phyloP scores from a whole-genome alignment of 2,329 filamentous ascomycete genomes.

The Aspergillus quadrilineatus region DNA sequence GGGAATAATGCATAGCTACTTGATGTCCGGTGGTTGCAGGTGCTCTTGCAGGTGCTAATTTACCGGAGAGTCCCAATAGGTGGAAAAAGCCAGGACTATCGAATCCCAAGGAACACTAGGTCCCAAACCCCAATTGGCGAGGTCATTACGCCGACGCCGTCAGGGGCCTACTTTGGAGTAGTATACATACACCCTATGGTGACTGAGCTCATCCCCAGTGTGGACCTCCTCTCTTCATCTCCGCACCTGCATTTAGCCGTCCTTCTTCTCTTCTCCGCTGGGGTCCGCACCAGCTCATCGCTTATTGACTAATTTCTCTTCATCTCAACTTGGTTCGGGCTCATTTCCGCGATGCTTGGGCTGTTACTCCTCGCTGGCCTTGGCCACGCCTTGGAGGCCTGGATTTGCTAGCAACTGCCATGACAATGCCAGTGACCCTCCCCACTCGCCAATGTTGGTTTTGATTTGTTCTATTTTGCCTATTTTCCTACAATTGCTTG shows the following conservation, averaged over 20 bases:
- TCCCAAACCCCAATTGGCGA: not conserved
- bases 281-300: not conserved
- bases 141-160: not conserved
- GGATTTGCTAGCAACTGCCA: not conserved
- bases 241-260: constrained; percentile 15
- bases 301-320: constrained; percentile 1
- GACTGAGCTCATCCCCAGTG: not conserved
- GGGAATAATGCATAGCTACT: no score
- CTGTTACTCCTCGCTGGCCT: constrained; percentile 4
- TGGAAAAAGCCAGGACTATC: constrained; percentile 9
- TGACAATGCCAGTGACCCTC: not conserved
- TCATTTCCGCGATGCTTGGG: constrained; percentile 15
- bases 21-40: constrained; percentile 1
- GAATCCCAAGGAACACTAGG: not conserved
- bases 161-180: not conserved
- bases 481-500: not conserved
- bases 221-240: not conserved
- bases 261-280: constrained; percentile 3
- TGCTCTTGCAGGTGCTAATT: not conserved
- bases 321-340: not conserved
- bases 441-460: not conserved
- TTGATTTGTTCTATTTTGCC: not conserved
- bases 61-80: constrained; percentile 13
- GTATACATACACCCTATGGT: not conserved
- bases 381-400: not conserved